phyloP scores from a whole-genome alignment of 805 yeast genomes.

The Yamadazyma endophytica region DNA sequence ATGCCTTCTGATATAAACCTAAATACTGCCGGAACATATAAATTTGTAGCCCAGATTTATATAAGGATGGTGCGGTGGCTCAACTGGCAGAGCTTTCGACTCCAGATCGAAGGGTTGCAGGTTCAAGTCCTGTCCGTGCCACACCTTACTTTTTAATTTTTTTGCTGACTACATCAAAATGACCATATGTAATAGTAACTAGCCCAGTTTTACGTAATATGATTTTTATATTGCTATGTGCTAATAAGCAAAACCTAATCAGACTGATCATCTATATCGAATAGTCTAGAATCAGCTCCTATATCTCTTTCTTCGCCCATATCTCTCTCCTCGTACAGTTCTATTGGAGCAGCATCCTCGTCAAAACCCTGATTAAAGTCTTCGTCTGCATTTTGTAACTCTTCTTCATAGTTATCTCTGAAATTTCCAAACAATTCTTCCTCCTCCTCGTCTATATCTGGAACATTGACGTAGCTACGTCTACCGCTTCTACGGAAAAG shows the following conservation, averaged over 20 bases:
- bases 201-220: neutral
- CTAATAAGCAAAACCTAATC: slow-evolving; percentile 2
- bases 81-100: slow-evolving; percentile 41
- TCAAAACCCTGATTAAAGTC: slow-evolving; percentile 13
- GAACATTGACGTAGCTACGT: slow-evolving; percentile 39
- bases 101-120: slow-evolving; percentile 77
- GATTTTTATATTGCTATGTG: neutral
- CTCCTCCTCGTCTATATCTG: slow-evolving; percentile 33
- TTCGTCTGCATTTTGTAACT: slow-evolving; percentile 25
- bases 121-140: slow-evolving; percentile 81
- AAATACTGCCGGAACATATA: too few relatives aligned
- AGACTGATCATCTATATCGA: slow-evolving; percentile 12
- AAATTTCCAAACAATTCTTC: slow-evolving; percentile 39
- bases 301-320: slow-evolving; percentile 2
- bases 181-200: neutral
- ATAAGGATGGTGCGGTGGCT: slow-evolving; percentile 37
- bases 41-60: too few relatives aligned
- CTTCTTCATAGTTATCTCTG: slow-evolving; percentile 38
- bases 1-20: too few relatives aligned
- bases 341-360: slow-evolving; percentile 14
- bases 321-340: slow-evolving; percentile 11
- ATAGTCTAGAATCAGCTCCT: slow-evolving; percentile 11
- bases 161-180: neutral
- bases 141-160: slow-evolving; percentile 5
- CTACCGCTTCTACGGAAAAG: slow-evolving; percentile 35